Base-by-base conservation (phyloP, 768 basidiomycete species). In the Tulasnella sp. region DNA sequence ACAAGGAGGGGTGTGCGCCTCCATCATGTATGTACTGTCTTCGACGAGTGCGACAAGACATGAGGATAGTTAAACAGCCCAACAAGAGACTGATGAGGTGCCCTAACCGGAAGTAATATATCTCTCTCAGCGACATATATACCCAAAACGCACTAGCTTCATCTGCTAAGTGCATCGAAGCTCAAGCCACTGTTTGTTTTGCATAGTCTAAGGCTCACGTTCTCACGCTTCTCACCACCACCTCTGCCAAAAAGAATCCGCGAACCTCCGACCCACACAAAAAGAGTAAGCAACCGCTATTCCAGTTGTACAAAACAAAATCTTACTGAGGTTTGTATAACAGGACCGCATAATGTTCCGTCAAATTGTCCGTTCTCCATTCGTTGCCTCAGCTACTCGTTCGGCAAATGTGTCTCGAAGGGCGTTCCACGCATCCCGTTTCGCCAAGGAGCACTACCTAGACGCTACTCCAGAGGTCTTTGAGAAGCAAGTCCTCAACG, bases 381-480 rank as follows among this genome's bases (percentile, higher is more conserved):
- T 39, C 69, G 37, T 36, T 14, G 40, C 69, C 22, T 38, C 69
- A 8, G 37, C 69, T 7, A 39, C 58, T 34, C 73, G 73, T 17
- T 25, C 54, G n/a, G 31, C 49, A 76, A 29, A 49, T 12, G 49
- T 49, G 8, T 49, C 67, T 11, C 31, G 34, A 29, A 40, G 75
- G 52, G 37, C 67, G 34, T 76, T 76, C 67, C 64, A 45, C 29
- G 75, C 64, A 37, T 76, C 75, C 31, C 39, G 38, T 8, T 8
- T 40, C 36, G 34, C 38, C 29, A 38, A 49, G 17, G 49, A 76
- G 39, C 75, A 76, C 40, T 76, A 76, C 67, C 39, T 69, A 14
- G 40, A 76, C 42, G 75, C 75, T 40, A 69, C 75, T 11, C 64
- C 58, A 34, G 67, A 76, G 42, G 67, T 76, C 22, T 76, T 76